Conservation (phyloP, 805 yeast genomes). For the Ogataea henricii region DNA sequence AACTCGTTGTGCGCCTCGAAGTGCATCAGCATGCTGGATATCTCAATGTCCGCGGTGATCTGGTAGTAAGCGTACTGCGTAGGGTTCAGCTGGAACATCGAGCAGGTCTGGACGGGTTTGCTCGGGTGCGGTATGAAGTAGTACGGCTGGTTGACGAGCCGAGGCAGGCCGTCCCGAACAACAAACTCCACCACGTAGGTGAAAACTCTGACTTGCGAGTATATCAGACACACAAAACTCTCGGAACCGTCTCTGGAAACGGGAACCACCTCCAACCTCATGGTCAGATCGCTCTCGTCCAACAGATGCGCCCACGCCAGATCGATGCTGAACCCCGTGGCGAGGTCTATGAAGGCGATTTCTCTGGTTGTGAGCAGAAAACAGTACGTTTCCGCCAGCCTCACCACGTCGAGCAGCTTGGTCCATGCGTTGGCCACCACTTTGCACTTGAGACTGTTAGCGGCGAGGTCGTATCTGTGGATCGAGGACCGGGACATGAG, state of each 20-base stretch:
- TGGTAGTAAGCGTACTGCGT: slow-evolving; percentile 15
- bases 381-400: slow-evolving; percentile 36
- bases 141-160: slow-evolving; percentile 27
- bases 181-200: slow-evolving; percentile 35
- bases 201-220: slow-evolving; percentile 33
- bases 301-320: slow-evolving; percentile 77
- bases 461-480: slow-evolving; percentile 33
- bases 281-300: slow-evolving; percentile 54
- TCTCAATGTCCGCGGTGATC: slow-evolving; percentile 21
- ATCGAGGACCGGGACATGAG: slow-evolving; percentile 48
- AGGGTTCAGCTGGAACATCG: slow-evolving; percentile 7
- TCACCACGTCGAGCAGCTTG: slow-evolving; percentile 45
- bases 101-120: slow-evolving; percentile 19
- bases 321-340: slow-evolving; percentile 43
- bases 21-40: slow-evolving; percentile 20
- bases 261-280: slow-evolving; percentile 40
- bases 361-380: slow-evolving; percentile 69
- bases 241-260: neutral
- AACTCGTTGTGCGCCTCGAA: neutral
- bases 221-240: slow-evolving; percentile 29
- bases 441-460: slow-evolving; percentile 36
- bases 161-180: slow-evolving; percentile 17
- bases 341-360: slow-evolving; percentile 50
- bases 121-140: slow-evolving; percentile 26
- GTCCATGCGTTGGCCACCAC: slow-evolving; percentile 59